Percentiles rank a stretch among this genome's conserved stretches.
Conservation (phyloP, 768 basidiomycete genomes). For the Lactifluus pinguis region DNA sequence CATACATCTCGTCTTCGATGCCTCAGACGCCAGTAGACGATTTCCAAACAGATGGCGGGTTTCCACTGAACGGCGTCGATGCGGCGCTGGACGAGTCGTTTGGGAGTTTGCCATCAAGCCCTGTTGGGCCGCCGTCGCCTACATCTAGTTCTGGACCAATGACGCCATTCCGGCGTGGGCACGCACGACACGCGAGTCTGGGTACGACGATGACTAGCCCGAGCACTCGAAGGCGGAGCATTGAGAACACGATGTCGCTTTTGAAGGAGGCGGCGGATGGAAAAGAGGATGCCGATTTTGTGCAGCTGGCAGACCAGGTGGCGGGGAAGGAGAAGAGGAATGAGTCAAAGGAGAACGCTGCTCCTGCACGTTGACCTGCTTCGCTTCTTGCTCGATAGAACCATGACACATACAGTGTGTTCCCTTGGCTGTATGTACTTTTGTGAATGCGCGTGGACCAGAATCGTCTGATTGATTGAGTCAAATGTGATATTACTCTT, state of each 20-base stretch:
- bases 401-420: not conserved
- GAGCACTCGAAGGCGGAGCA: constrained; percentile 79
- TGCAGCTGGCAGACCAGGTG: constrained; percentile 23
- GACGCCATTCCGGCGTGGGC: constrained; percentile 57
- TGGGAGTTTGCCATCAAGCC: constrained; percentile 20
- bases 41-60: constrained; percentile 20
- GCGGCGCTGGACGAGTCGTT: constrained; percentile 25
- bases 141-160: constrained; percentile 21
- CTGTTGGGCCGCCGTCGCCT: constrained; percentile 20
- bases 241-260: constrained; percentile 93
- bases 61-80: constrained; percentile 26
- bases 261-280: constrained; percentile 91
- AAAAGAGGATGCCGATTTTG: constrained; percentile 35
- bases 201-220: constrained; percentile 96
- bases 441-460: not conserved
- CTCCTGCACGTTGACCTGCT: constrained; percentile 13
- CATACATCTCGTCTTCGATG: constrained; percentile 36
- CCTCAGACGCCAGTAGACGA: constrained; percentile 52
- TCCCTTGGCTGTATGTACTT: not conserved
- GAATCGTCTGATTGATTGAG: not conserved
- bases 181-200: constrained; percentile 69
- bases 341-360: constrained; percentile 15
- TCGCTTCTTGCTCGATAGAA: not conserved
- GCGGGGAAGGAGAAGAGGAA: constrained; percentile 12
- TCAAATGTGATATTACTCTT: not conserved